Evolutionary conservation across 2,329 filamentous ascomycete genomes (phyloP).

Genomic region (Paraconiothyrium brasiliense): DNA sequence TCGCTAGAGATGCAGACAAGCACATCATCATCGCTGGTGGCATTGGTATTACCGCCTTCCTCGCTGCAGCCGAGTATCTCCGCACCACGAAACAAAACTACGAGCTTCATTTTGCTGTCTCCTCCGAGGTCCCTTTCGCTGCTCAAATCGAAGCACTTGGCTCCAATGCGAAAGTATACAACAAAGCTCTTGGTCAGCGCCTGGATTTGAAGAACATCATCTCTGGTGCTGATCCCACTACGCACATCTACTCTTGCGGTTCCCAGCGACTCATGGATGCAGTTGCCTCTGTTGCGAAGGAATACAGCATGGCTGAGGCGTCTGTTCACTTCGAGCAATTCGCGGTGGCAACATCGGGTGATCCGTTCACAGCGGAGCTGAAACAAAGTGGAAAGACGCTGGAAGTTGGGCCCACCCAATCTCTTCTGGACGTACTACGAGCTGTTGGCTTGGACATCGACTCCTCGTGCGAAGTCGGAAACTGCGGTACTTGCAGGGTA

Average conservation of each 20-base stretch:
- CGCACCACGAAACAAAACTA: constrained; percentile 49
- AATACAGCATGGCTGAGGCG: constrained; percentile 55
- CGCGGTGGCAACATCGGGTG: constrained; percentile 61
- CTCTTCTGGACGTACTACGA: constrained; percentile 54
- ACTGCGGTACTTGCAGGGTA: constrained; percentile 56
- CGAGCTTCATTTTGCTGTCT: constrained; percentile 67
- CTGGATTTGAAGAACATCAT: constrained; percentile 63
- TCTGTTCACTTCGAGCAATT: constrained; percentile 72
- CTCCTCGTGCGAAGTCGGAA: constrained; percentile 55
- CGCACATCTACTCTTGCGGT: constrained; percentile 70
- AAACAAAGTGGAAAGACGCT: constrained; percentile 55
- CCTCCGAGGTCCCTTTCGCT: constrained; percentile 65
- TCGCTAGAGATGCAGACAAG: constrained; percentile 59
- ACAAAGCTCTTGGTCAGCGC: constrained; percentile 60
- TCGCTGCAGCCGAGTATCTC: constrained; percentile 58
- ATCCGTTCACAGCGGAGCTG: constrained; percentile 68
- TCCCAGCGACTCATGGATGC: constrained; percentile 66
- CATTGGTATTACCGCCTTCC: constrained; percentile 73
- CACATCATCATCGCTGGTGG: constrained; percentile 72
- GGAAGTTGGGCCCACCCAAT: constrained; percentile 54
- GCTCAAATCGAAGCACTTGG: constrained; percentile 57
- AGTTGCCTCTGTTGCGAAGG: constrained; percentile 53
- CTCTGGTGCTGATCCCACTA: constrained; percentile 59
- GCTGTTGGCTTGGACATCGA: constrained; percentile 56
- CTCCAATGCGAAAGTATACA: constrained; percentile 61